Percentiles rank a stretch among this genome's conserved stretches.
phyloP scores from a whole-genome alignment of 768 basidiomycete genomes.

The Neoboletus subvelutipes region DNA sequence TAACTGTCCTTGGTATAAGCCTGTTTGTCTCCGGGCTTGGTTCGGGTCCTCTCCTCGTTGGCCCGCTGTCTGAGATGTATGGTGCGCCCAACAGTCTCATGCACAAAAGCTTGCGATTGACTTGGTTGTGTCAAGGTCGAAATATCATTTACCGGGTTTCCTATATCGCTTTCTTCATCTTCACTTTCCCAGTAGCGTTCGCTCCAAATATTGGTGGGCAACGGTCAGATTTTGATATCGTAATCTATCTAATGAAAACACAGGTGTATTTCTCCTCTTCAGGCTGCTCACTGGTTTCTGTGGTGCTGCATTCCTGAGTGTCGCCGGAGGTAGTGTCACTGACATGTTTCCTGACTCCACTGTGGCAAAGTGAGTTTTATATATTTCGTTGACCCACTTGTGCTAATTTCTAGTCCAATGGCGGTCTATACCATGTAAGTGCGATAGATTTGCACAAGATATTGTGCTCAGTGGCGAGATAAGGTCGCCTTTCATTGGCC shows the following conservation, averaged over 20 bases:
- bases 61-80: slow-evolving; percentile 42
- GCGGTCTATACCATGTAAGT: slow-evolving; percentile 47
- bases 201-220: slow-evolving; percentile 56
- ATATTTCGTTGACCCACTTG: not conserved
- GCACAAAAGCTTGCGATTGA: not conserved
- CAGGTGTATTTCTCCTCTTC: slow-evolving; percentile 62
- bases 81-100: slow-evolving; percentile 12
- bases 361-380: slow-evolving; percentile 54
- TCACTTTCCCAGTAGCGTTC: slow-evolving; percentile 74
- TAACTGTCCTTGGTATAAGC: slow-evolving; percentile 49
- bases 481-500: slow-evolving; percentile 54
- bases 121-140: slow-evolving; percentile 43
- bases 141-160: slow-evolving; percentile 62
- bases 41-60: slow-evolving; percentile 36
- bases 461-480: not conserved
- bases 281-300: slow-evolving; percentile 56
- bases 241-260: not conserved
- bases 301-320: slow-evolving; percentile 57
- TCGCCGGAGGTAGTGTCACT: slow-evolving; percentile 59
- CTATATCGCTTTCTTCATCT: slow-evolving; percentile 57
- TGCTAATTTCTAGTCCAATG: slow-evolving; percentile 46
- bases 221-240: not conserved
- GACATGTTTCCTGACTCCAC: slow-evolving; percentile 55
- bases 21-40: slow-evolving; percentile 44
- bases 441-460: not conserved